phyloP scores from a whole-genome alignment of 1,139 yeast species.

The Yamadazyma sp. region DNA sequence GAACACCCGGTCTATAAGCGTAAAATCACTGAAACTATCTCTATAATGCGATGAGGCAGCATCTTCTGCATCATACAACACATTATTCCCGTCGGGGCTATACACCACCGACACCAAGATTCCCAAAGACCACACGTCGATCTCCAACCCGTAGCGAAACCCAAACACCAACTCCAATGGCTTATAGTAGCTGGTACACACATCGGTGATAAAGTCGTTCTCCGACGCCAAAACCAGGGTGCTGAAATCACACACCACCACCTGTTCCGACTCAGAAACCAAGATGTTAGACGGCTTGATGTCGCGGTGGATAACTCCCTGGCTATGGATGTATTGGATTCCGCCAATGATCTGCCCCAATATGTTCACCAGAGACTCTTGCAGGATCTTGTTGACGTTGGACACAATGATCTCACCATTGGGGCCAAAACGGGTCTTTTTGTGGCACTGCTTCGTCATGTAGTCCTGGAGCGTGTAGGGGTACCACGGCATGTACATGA shows the following conservation, averaged over 20 bases:
- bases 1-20: conserved; percentile 63
- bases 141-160: conserved; percentile 53
- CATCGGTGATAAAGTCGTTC: conserved; percentile 55
- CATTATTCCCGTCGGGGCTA: conserved; percentile 44
- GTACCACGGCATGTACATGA: conserved; percentile 36
- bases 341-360: conserved; percentile 21
- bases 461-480: conserved; percentile 26
- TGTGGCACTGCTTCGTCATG: conserved; percentile 17
- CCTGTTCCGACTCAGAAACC: conserved; percentile 32
- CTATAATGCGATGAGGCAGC: too few relatives aligned
- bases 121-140: conserved; percentile 85
- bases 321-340: conserved; percentile 32
- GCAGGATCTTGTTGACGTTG: conserved; percentile 18
- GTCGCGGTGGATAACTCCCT: conserved; percentile 82
- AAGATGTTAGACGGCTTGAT: conserved; percentile 79
- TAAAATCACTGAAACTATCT: conserved; percentile 57
- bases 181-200: conserved; percentile 74
- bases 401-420: conserved; percentile 9
- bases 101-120: conserved; percentile 63
- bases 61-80: conserved; percentile 33
- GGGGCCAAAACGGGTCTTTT: conserved; percentile 11
- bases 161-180: conserved; percentile 86
- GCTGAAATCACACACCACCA: conserved; percentile 76
- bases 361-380: conserved; percentile 17
- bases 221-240: conserved; percentile 49